Conservation (phyloP, 192 early-diverging fungal genomes). For the Backusella liffmaniae region DNA sequence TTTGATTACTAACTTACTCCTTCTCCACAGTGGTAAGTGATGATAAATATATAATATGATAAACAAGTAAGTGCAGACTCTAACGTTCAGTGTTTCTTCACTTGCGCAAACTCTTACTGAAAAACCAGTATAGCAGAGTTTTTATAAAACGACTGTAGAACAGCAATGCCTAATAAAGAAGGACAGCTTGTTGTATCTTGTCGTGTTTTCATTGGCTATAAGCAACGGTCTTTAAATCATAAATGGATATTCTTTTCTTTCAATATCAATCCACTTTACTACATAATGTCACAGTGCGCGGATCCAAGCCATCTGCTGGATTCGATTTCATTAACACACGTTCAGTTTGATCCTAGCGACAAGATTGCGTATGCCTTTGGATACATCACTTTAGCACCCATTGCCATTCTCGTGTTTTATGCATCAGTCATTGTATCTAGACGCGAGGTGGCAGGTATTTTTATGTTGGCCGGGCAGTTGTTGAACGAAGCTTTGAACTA, state of each 20-base stretch:
- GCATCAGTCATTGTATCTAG: conserved; percentile 58
- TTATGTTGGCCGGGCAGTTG: conserved; percentile 73
- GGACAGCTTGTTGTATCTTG: background rate
- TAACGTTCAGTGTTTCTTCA: too few relatives aligned
- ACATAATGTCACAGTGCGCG: background rate
- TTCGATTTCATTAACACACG: conserved; percentile 69
- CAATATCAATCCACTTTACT: background rate
- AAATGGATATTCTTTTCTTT: background rate
- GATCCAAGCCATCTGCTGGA: conserved; percentile 31
- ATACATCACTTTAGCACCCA: conserved; percentile 60
- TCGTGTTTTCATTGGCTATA: background rate
- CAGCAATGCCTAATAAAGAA: too few relatives aligned
- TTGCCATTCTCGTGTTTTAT: conserved; percentile 69
- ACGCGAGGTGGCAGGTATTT: conserved; percentile 53
- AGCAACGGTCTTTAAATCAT: background rate
- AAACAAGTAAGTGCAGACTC: too few relatives aligned
- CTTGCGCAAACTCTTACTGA: too few relatives aligned
- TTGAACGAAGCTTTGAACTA: conserved; percentile 64
- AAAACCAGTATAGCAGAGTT: too few relatives aligned
- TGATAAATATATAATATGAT: too few relatives aligned
- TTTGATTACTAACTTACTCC: too few relatives aligned
- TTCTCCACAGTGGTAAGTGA: too few relatives aligned
- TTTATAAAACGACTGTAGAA: too few relatives aligned
- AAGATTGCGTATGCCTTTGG: conserved; percentile 60
- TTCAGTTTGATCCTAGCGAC: conserved; percentile 63